These are phyloP conservation scores for Stachybotrys chlorohalonatus DNA, from an alignment of 2,329 filamentous ascomycete species.

Conservation along the genomic window DNA sequence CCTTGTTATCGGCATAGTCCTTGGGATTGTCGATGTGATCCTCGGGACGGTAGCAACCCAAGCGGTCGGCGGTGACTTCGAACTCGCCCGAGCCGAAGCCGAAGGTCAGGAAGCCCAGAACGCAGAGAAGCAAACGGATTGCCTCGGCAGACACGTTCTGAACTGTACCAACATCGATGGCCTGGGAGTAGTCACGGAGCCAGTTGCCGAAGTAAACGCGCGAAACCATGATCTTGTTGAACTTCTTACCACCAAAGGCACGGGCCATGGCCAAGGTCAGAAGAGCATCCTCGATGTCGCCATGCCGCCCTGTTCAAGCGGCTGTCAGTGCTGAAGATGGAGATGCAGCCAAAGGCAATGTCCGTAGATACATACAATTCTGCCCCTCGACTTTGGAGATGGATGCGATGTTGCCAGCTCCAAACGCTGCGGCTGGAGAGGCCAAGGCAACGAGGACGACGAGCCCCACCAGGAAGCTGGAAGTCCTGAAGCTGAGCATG, in stretches of 20 bases:
- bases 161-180: constrained; percentile 85
- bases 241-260: constrained; percentile 60
- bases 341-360: background rate
- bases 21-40: constrained; percentile 68
- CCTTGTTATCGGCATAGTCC: constrained; percentile 83
- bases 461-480: constrained; percentile 44
- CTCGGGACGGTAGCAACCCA: constrained; percentile 78
- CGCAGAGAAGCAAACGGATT: constrained; percentile 80
- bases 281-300: constrained; percentile 87
- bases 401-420: constrained; percentile 80
- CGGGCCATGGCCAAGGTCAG: constrained; percentile 56
- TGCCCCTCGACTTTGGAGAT: constrained; percentile 73
- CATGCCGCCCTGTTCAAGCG: constrained; percentile 57
- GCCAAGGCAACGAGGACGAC: constrained; percentile 58
- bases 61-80: constrained; percentile 70
- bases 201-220: constrained; percentile 95
- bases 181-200: constrained; percentile 88
- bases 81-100: constrained; percentile 80
- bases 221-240: constrained; percentile 78
- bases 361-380: constrained; percentile 51
- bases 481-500: constrained; percentile 41
- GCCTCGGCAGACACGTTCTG: constrained; percentile 86
- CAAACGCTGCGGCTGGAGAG: constrained; percentile 65
- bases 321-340: constrained; percentile 3
- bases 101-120: constrained; percentile 83